Conservation (phyloP, 176 grass and related monocot species). For the Juncus effusus region DNA sequence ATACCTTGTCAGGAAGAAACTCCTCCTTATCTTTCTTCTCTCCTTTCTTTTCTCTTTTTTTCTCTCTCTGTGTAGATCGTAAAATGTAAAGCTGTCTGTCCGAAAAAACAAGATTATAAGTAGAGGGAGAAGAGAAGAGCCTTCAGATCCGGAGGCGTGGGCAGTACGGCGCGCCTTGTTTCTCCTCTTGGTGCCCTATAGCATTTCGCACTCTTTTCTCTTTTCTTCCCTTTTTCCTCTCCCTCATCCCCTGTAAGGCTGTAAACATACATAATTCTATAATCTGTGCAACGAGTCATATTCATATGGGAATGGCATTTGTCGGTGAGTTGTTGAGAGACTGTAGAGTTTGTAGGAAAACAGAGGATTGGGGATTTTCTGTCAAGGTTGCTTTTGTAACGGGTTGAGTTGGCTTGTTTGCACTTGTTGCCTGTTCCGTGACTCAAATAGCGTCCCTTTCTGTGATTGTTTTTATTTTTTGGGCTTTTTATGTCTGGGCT, state of each 20-base stretch:
- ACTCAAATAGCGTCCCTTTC: conserved; percentile 10
- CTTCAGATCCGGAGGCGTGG: conserved; percentile 28
- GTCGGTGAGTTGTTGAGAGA: too few species aligned
- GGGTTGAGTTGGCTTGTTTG: background rate
- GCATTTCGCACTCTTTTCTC: conserved; percentile 6
- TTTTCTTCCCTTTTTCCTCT: background rate
- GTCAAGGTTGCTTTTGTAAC: background rate
- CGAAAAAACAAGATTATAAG: conserved; percentile 20
- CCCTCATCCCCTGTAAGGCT: too few species aligned
- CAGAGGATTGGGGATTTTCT: too few species aligned
- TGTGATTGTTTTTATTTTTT: background rate
- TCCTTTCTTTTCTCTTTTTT: background rate
- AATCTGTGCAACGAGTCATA: too few species aligned
- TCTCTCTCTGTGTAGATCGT: background rate
- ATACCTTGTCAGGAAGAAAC: conserved; percentile 23
- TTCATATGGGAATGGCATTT: too few species aligned
- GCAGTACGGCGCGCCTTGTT: conserved; percentile 18
- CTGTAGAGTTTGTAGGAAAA: too few species aligned
- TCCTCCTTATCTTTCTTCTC: background rate
- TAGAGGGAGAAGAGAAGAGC: background rate
- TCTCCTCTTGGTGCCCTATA: conserved; percentile 2
- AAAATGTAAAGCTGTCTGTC: conserved; percentile 21
- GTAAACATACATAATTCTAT: too few species aligned
- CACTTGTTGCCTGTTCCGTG: background rate
- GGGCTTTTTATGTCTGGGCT: background rate